Conservation (phyloP, 202 grass and related monocot genomes). For the Cymbopogon flexuosus region DNA sequence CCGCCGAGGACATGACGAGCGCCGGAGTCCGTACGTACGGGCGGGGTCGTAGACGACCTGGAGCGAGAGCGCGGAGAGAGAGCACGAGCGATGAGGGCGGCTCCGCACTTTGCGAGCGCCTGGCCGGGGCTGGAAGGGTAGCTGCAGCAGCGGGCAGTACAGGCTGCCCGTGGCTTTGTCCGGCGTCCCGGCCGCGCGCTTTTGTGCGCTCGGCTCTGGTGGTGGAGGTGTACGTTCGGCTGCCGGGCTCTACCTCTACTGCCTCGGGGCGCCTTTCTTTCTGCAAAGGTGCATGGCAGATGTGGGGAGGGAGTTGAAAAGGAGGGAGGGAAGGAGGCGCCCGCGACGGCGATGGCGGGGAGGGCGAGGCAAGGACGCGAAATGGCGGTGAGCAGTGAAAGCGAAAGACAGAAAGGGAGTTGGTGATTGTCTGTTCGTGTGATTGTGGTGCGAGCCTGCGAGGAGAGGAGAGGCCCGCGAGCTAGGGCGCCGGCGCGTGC, state of each 20-base stretch:
- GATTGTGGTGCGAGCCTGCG: slow-evolving; percentile 22
- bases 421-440: slow-evolving; percentile 39
- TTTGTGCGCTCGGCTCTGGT: slow-evolving; percentile 34
- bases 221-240: neutral
- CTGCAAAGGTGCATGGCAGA: slow-evolving; percentile 52
- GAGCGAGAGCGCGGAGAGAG: slow-evolving; percentile 30
- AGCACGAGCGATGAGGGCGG: neutral
- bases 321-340: slow-evolving; percentile 5
- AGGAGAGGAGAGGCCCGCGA: neutral
- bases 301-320: slow-evolving; percentile 28
- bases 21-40: neutral
- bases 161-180: slow-evolving; percentile 17
- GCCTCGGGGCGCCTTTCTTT: slow-evolving; percentile 47
- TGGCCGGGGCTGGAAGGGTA: neutral
- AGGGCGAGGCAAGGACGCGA: slow-evolving; percentile 33
- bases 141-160: slow-evolving; percentile 8
- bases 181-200: slow-evolving; percentile 28
- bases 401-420: slow-evolving; percentile 52
- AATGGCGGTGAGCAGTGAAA: slow-evolving; percentile 60
- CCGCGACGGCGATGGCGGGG: neutral
- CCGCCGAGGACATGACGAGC: slow-evolving; percentile 59
- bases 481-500: neutral
- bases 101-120: slow-evolving; percentile 42
- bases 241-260: slow-evolving; percentile 6
- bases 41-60: slow-evolving; percentile 10